phyloP scores from a whole-genome alignment of 257 asterid genomes.

The Solanum arcanum region DNA sequence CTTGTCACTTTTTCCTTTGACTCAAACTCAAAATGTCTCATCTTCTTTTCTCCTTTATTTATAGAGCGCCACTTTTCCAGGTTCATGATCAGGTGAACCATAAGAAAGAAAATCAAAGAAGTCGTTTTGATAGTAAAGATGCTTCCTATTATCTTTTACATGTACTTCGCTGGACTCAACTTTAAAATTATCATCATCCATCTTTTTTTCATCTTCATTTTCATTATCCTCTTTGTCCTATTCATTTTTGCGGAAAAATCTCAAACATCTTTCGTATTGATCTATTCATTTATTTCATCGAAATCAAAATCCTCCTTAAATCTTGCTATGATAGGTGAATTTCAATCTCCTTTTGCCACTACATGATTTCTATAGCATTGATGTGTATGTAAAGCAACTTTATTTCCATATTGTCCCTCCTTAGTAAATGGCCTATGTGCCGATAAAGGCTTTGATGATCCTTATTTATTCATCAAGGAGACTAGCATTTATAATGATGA shows the following conservation, averaged over 20 bases:
- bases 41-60: conserved; percentile 2
- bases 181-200: background rate
- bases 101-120: conserved; percentile 14
- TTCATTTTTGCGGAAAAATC: background rate
- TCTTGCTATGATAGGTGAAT: background rate
- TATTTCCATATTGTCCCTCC: background rate
- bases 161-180: background rate
- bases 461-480: background rate
- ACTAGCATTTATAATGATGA: background rate
- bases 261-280: conserved; percentile 19
- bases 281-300: conserved; percentile 18
- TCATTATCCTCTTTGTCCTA: no score
- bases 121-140: conserved; percentile 6
- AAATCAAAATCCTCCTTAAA: conserved; percentile 18
- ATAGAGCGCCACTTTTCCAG: background rate
- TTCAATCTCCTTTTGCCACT: background rate
- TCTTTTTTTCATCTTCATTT: no score
- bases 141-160: background rate
- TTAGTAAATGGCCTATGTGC: background rate
- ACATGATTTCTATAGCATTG: no score
- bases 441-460: background rate
- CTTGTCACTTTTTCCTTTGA: no score
- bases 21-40: conserved; percentile 14
- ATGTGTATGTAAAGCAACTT: no score
- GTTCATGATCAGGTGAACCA: background rate